Percentiles rank a stretch among this genome's conserved stretches.
phyloP scores from a whole-genome alignment of 768 basidiomycete species.

The Boletus sp. region DNA sequence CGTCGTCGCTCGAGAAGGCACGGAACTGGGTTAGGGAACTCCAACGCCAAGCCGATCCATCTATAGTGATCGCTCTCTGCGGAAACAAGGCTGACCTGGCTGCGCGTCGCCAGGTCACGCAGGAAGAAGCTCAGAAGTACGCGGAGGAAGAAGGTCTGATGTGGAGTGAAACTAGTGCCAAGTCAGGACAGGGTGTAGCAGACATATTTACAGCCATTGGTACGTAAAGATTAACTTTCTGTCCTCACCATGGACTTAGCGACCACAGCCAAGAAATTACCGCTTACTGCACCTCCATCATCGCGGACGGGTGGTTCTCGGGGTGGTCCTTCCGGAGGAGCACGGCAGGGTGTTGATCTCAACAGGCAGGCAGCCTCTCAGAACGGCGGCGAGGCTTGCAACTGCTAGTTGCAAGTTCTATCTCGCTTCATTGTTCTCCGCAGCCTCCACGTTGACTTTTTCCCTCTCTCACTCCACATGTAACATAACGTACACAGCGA shows the following conservation, averaged over 20 bases:
- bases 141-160: slow-evolving; percentile 89
- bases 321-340: slow-evolving; percentile 46
- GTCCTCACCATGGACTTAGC: not conserved
- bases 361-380: slow-evolving; percentile 58
- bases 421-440: not conserved
- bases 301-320: slow-evolving; percentile 52
- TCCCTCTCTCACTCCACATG: slow-evolving; percentile 21
- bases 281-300: slow-evolving; percentile 69
- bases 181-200: slow-evolving; percentile 81
- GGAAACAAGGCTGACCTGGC: slow-evolving; percentile 93
- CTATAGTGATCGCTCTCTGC: slow-evolving; percentile 92
- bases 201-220: slow-evolving; percentile 87
- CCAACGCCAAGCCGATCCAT: slow-evolving; percentile 95
- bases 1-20: slow-evolving; percentile 90
- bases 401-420: slow-evolving; percentile 50
- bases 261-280: slow-evolving; percentile 77
- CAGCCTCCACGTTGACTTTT: slow-evolving; percentile 11
- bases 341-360: slow-evolving; percentile 72
- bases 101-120: slow-evolving; percentile 77
- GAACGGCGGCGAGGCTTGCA: slow-evolving; percentile 63
- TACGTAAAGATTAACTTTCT: slow-evolving; percentile 34
- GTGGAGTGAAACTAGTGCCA: slow-evolving; percentile 92
- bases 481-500: slow-evolving; percentile 29
- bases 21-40: slow-evolving; percentile 95
- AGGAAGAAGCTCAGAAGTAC: slow-evolving; percentile 90